These are phyloP conservation scores for Microbotryum silenes-acaulis DNA, from an alignment of 1,284 basidiomycete genomes.

Conservation along the genomic window DNA sequence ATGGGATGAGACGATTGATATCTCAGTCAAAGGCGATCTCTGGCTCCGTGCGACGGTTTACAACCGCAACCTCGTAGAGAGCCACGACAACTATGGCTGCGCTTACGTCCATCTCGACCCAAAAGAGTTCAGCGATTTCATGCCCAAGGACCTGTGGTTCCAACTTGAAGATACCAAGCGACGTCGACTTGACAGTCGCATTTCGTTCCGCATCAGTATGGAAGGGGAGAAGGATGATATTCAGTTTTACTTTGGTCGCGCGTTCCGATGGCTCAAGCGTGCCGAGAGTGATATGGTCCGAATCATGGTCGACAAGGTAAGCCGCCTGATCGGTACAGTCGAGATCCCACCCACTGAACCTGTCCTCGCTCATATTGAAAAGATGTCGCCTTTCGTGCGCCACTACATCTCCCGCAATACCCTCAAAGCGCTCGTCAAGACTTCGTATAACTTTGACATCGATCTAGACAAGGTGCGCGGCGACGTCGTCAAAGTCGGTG, in stretches of 20 bases:
- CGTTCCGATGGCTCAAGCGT: slow-evolving; percentile 87
- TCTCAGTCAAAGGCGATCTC: slow-evolving; percentile 67
- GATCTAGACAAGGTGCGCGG: slow-evolving; percentile 35
- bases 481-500: slow-evolving; percentile 28
- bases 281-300: slow-evolving; percentile 94
- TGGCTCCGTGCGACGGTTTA: slow-evolving; percentile 96
- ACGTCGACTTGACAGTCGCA: slow-evolving; percentile 47
- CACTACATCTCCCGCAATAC: slow-evolving; percentile 68
- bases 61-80: slow-evolving; percentile 67
- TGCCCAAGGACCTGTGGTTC: slow-evolving; percentile 87
- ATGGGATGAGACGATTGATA: slow-evolving; percentile 97
- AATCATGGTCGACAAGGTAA: slow-evolving; percentile 91
- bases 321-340: slow-evolving; percentile 25
- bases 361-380: not conserved
- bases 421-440: slow-evolving; percentile 33
- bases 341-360: not conserved
- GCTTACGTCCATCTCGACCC: slow-evolving; percentile 91
- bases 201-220: slow-evolving; percentile 88
- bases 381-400: slow-evolving; percentile 92
- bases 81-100: slow-evolving; percentile 57
- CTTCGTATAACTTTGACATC: slow-evolving; percentile 32
- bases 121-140: slow-evolving; percentile 74
- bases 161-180: slow-evolving; percentile 57
- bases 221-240: slow-evolving; percentile 92
- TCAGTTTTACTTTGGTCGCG: slow-evolving; percentile 93